Conservation (phyloP, 768 basidiomycete species). For the Calocybe gangraenosa region DNA sequence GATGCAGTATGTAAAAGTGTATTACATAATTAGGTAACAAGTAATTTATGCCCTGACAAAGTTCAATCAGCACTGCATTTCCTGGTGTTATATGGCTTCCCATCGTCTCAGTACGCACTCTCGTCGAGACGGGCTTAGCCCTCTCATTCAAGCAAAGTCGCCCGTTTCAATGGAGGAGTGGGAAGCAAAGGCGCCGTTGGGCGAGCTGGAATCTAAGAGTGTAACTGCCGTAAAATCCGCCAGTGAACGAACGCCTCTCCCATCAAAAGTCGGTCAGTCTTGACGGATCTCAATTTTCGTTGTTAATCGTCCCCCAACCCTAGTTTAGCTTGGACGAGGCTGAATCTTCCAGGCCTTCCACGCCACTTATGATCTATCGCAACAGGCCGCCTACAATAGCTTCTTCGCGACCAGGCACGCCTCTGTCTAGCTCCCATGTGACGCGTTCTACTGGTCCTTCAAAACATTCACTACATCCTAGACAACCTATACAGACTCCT, state of each 20-base stretch:
- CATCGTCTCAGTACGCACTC: slow-evolving; percentile 10
- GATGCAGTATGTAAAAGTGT: too few species aligned
- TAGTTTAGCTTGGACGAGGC: slow-evolving; percentile 28
- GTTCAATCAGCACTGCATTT: slow-evolving; percentile 5
- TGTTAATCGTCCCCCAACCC: slow-evolving; percentile 5
- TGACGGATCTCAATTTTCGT: neutral
- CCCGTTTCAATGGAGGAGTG: slow-evolving; percentile 82
- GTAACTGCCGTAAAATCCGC: slow-evolving; percentile 59
- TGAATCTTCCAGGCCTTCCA: slow-evolving; percentile 30
- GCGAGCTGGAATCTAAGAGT: slow-evolving; percentile 63
- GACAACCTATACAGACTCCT: slow-evolving; percentile 78
- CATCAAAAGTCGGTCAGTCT: slow-evolving; percentile 61
- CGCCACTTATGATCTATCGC: slow-evolving; percentile 32
- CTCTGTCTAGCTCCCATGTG: slow-evolving; percentile 18
- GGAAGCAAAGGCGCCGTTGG: slow-evolving; percentile 79
- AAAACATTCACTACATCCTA: slow-evolving; percentile 64
- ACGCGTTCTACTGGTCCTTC: slow-evolving; percentile 7
- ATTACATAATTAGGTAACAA: too few species aligned
- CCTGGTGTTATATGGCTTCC: slow-evolving; percentile 9
- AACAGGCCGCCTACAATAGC: slow-evolving; percentile 24
- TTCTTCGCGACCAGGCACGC: slow-evolving; percentile 39
- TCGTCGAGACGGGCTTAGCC: slow-evolving; percentile 7
- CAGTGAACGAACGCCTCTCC: slow-evolving; percentile 58
- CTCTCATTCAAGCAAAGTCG: slow-evolving; percentile 28
- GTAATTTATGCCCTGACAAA: neutral